Evolutionary conservation across 1,139 yeast genomes (phyloP).

Genomic region (Candida dubliniensis): DNA sequence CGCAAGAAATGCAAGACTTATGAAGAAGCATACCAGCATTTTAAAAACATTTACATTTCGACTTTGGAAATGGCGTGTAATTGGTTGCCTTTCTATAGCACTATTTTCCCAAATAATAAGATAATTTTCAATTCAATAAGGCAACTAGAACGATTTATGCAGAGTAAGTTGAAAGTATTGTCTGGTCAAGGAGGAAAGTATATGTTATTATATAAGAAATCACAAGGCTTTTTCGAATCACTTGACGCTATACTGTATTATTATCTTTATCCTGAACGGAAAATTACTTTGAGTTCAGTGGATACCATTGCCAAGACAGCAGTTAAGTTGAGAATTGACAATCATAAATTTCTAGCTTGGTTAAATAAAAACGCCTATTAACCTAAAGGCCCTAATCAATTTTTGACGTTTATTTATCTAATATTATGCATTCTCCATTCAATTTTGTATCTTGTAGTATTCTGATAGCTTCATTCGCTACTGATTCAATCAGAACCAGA

Average conservation of each 20-base stretch:
- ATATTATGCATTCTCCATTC: constrained; percentile 40
- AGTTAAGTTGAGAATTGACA: constrained; percentile 1
- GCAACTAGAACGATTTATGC: constrained; percentile 8
- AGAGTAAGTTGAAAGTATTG: not conserved
- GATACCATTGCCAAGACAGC: constrained; percentile 1
- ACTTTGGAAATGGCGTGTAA: constrained; percentile 16
- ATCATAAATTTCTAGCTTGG: constrained; percentile 1
- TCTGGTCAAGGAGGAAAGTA: not conserved
- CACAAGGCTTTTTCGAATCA: not conserved
- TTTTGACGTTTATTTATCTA: constrained; percentile 6
- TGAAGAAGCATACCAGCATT: constrained; percentile 11
- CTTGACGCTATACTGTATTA: not conserved
- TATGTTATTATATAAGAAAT: not conserved
- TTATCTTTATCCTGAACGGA: not conserved
- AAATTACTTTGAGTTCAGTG: not conserved
- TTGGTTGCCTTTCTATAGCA: constrained; percentile 38
- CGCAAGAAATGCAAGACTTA: constrained; percentile 5
- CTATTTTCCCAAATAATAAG: constrained; percentile 32
- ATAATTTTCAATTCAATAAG: constrained; percentile 28
- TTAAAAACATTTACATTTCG: constrained; percentile 13
- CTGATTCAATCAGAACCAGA: constrained; percentile 22
- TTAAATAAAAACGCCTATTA: not conserved
- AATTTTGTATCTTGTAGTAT: constrained; percentile 31
- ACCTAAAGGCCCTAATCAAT: too few species aligned
- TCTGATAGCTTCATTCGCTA: constrained; percentile 28